Evolutionary conservation across 2,329 filamentous ascomycete species (phyloP).

Genomic region (Chalaropsis ovoidea): DNA sequence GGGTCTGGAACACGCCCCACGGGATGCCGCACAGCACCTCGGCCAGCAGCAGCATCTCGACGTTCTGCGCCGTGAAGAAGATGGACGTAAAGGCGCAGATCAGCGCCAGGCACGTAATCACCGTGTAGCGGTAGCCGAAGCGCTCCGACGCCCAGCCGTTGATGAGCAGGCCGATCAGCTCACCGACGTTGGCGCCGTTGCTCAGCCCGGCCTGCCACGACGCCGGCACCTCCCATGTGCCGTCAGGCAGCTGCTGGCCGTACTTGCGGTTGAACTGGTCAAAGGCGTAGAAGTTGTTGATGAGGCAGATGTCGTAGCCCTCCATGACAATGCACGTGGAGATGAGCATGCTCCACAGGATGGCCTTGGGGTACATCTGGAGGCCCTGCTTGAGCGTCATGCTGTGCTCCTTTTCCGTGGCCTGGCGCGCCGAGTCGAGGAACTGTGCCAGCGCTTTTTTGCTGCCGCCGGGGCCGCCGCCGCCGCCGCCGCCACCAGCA

Average conservation of each 20-base stretch:
- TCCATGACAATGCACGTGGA: constrained; percentile 91
- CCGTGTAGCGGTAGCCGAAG: constrained; percentile 57
- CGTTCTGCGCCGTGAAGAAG: constrained; percentile 54
- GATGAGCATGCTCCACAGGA: constrained; percentile 73
- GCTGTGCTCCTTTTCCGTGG: constrained; percentile 52
- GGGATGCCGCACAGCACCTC: constrained; percentile 55
- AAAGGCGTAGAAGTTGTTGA: constrained; percentile 67
- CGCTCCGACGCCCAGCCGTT: constrained; percentile 57
- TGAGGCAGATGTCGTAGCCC: constrained; percentile 70
- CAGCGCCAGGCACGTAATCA: constrained; percentile 47
- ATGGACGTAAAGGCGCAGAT: constrained; percentile 50
- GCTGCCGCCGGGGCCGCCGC: constrained; percentile 32
- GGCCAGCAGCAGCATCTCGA: constrained; percentile 48
- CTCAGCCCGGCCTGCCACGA: constrained; percentile 53
- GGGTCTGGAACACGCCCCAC: constrained; percentile 50
- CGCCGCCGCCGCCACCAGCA: constrained; percentile 28
- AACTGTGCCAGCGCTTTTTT: constrained; percentile 26
- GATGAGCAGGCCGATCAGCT: constrained; percentile 56
- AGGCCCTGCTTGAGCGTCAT: constrained; percentile 70
- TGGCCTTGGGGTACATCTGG: constrained; percentile 75
- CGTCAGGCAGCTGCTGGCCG: constrained; percentile 39
- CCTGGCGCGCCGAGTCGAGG: constrained; percentile 35
- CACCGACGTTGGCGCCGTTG: constrained; percentile 50
- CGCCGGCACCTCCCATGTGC: constrained; percentile 47
- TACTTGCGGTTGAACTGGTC: constrained; percentile 50